Base-by-base conservation (phyloP, 352 stramenopile genomes). In the Phytophthora brassicae region DNA sequence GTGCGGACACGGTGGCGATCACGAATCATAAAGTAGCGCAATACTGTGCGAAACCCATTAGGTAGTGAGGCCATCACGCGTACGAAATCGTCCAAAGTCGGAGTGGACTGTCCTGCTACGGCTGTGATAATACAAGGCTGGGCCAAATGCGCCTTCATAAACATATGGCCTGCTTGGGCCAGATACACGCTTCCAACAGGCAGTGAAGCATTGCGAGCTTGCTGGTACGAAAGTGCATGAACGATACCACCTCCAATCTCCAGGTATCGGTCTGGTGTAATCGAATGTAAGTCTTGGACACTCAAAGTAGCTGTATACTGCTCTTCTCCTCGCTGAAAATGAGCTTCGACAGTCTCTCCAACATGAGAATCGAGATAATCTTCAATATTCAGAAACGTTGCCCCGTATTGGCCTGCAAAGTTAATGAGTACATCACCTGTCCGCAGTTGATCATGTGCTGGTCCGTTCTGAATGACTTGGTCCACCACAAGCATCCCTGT, bases 401-500 rank as follows among this genome's bases (percentile, higher is more conserved):
- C 94, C 50, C 91, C 79, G 42, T 82, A 75, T 13, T 82, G 48
- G 0, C 75, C 87, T 4, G 79, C 83, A 57, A 97, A 88, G 51
- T 82, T 74, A 28, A 97, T 79, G 16, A 98, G 60, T 20, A 97
- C 77, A 62, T 98, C 92, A 2, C 92, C 92, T 2, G 84, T 81
- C 33, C 94, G 79, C 16, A 98, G 55, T 31, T 90, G 74, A 24
- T 74, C 66, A 33, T 92, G 76, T 2, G 79, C 88, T 2, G 89
- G 87, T 3, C 90, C 90, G 24, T 75, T 67, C 46, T 91, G 87
- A 23, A 97, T 75, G 5, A 96, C 87, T 60, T 96, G 86, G 45
- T 95, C 81, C 7, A 97, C 86, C 6, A 96, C 85, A 6, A 97
- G 76, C 80, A 97, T 94, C 9, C 91, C 91, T 17, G 89, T 96